Base-by-base conservation (phyloP, 1,139 yeast genomes). In the Ashbya aceris region DNA sequence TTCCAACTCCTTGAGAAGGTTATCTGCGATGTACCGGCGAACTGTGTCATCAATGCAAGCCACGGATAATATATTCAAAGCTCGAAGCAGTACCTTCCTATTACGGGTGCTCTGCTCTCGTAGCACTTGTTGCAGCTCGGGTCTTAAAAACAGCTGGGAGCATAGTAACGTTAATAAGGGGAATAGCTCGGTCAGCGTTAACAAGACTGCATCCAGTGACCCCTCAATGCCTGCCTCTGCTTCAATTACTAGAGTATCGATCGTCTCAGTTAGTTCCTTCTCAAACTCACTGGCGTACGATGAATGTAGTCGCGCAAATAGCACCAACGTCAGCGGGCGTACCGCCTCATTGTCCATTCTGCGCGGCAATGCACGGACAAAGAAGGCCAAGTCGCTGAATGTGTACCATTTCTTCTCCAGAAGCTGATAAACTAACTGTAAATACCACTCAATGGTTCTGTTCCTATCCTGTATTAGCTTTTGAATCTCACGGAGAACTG, bases 41-140 rank as follows among this genome's bases (percentile, higher is more conserved):
- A 56, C 54, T 11, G 49, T 49, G 38, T 58, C 62, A 44, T 60
- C 64, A 37, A 58, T 51, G 37, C 65, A 60, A 7, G 60, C 61
- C 9, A 50, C 49, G 3, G 60, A 52, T 20, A 60, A 40, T 28
- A 59, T 39, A 10, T 39, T 41, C 10, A 60, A 40, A n/a, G 53
- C 39, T 9, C 42, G 40, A 20, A 40, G 48, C 1, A 49, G 42
- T 23, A 57, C 52, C 2, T 40, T 40, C n/a, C 42, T 37, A 13
- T 26, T 36, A 2, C 29, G n/a, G 20, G 33, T 8, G 14, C 34
- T 51, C 33, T 49, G 44, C 38, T 27, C 27, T 14, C 48, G 50
- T 12, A 59, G 42, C 14, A 54, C 30, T n/a, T 42, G 44, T 27
- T 49, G 56, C 8, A 60, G 40, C 12, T 52, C 52, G n/a, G 45